Conservation (phyloP, 495 filamentous ascomycete genomes). For the Haplographium delicatum region DNA sequence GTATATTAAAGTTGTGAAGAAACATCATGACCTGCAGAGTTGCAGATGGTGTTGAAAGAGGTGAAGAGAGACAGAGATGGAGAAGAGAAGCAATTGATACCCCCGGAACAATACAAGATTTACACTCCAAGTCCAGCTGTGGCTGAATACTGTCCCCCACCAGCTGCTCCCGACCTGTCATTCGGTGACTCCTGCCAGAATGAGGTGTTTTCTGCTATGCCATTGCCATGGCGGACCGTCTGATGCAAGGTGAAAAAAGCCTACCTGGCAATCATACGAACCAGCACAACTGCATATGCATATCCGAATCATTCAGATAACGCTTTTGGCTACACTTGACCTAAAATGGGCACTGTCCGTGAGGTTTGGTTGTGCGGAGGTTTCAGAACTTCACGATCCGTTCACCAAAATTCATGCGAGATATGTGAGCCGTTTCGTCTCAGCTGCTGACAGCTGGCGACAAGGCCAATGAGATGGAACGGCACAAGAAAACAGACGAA, state of each 20-base stretch:
- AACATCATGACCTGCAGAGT: slow-evolving; percentile 24
- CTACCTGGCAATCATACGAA: slow-evolving; percentile 19
- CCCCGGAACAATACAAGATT: no score
- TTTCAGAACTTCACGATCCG: neutral
- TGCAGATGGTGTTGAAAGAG: neutral
- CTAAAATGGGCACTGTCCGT: neutral
- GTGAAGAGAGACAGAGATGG: neutral
- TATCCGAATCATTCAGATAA: neutral
- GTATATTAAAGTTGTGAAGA: slow-evolving; percentile 3
- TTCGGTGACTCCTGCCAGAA: no score
- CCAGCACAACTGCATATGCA: slow-evolving; percentile 3
- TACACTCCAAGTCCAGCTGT: no score
- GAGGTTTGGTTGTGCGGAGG: neutral
- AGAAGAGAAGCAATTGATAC: slow-evolving; percentile 1
- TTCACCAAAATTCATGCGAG: slow-evolving; percentile 9
- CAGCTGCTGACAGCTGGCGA: neutral
- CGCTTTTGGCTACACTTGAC: neutral
- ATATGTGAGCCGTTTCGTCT: neutral
- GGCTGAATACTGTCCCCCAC: no score
- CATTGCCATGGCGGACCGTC: slow-evolving; percentile 8
- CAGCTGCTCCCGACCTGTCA: no score
- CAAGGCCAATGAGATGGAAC: no score
- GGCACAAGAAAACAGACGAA: neutral
- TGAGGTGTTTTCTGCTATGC: slow-evolving; percentile 7
- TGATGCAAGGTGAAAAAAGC: slow-evolving; percentile 10